Conservation (phyloP, 2,329 filamentous ascomycete species). For the Sporothrix pseudoabietina region DNA sequence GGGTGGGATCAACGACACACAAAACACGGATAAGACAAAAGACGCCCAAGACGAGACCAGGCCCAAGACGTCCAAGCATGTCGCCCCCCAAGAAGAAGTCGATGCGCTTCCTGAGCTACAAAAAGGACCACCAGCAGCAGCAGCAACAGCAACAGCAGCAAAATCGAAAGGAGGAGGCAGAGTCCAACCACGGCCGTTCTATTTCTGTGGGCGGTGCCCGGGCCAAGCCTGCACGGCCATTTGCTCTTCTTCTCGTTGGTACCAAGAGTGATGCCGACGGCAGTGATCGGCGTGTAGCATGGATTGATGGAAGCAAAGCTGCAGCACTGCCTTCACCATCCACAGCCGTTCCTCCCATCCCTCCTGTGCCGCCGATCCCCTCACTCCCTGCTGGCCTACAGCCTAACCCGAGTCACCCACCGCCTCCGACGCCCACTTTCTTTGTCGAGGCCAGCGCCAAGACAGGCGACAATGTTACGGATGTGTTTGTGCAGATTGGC, state of each 20-base stretch:
- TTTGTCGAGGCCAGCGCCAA: conserved; percentile 43
- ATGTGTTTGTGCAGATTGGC: conserved; percentile 42
- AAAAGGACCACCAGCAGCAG: conserved; percentile 14
- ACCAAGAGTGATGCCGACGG: conserved; percentile 43
- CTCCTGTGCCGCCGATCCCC: neutral
- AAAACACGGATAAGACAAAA: neutral
- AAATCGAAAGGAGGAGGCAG: neutral
- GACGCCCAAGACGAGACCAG: neutral
- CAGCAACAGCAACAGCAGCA: neutral
- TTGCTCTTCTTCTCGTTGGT: conserved; percentile 43
- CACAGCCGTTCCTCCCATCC: conserved; percentile 32
- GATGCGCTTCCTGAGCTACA: conserved; percentile 7
- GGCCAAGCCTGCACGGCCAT: conserved; percentile 34
- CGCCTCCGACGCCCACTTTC: conserved; percentile 1
- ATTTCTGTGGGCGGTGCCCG: neutral
- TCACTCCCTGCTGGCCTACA: neutral
- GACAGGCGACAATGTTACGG: conserved; percentile 41
- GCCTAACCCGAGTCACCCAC: neutral
- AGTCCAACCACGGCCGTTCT: neutral
- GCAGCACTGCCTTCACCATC: neutral
- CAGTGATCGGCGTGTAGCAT: conserved; percentile 40
- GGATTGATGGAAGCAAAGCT: conserved; percentile 40
- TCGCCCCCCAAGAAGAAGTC: conserved; percentile 2
- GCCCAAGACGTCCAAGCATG: conserved; percentile 8
- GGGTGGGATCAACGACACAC: neutral